Evolutionary conservation across 805 yeast genomes (phyloP), one percentile per base, ranked within the genome.

Genomic region (Middelhovenomyces tepae): DNA sequence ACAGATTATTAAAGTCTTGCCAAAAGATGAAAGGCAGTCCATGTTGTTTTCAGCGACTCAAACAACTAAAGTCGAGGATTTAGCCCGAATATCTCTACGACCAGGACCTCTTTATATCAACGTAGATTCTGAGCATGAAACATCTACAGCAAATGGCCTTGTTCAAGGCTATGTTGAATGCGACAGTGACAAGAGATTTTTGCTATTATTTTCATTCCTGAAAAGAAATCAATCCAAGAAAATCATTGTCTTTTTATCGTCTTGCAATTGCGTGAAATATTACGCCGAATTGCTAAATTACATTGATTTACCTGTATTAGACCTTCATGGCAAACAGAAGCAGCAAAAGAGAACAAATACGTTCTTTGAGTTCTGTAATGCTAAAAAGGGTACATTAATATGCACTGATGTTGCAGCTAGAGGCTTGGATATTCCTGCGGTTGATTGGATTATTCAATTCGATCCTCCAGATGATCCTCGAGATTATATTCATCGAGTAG

Each of bases 381-480:
- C 98, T 38, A 86, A 80, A 49, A 83, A 78, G 54, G 98, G 98
- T 30, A 87, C 83, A 27, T 62, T 91, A 50, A 70, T 91, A 35
- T 91, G 97, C 64, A 91, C 99, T 1, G 98, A 91, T 60, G 98
- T 91, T 46, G 99, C 98, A 20, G 98, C 99, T 15, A 78, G 99
- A 70, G 99, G 99, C 16, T 73, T 91, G 46, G 99, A 91, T 66
- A 91, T 91, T 48, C 99, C 99, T 34, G 79, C 93, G 18, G 98
- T 91, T 35, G 98, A 93, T 65, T 91, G 98, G 98, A 91, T 91
- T 53, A 81, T 91, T 45, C 98, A 91, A 67, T 91, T 85, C 54
- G 99, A 91, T 59, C 98, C 98, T 36, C 98, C 98, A 57, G 98
- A 91, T 78, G 98, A 91, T 64, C 98, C 98, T 61, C 78, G 97